Percentiles rank a stretch among this genome's conserved stretches.
Conservation (phyloP, 2,329 filamentous ascomycete species). For the Endoconidiophora polonica region DNA sequence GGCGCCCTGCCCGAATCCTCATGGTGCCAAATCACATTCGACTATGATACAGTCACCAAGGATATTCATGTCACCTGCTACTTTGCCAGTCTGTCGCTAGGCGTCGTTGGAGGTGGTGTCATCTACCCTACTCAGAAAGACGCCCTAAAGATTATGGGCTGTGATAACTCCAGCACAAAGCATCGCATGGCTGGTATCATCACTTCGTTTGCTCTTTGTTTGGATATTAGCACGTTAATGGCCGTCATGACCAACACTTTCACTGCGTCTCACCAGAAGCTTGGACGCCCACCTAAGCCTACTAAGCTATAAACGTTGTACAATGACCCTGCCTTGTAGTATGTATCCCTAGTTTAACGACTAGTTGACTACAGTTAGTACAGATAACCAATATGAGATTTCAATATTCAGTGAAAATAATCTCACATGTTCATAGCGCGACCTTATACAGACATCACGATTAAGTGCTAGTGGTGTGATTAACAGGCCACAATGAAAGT, state of each 20-base stretch:
- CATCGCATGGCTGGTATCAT: constrained; percentile 2
- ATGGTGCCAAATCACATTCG: background rate
- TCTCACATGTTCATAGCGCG: no score
- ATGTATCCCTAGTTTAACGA: no score
- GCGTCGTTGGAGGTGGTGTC: constrained; percentile 1
- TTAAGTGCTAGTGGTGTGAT: no score
- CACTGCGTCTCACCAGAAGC: background rate
- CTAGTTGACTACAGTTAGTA: no score
- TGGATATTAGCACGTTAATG: background rate
- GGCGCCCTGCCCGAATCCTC: background rate
- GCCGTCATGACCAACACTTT: background rate
- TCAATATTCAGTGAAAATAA: no score
- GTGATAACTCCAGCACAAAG: background rate
- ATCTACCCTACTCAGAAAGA: background rate
- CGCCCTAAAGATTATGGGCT: constrained; percentile 6
- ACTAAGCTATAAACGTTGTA: no score
- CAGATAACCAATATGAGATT: no score
- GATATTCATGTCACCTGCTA: background rate
- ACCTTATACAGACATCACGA: no score
- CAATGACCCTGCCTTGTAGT: no score
- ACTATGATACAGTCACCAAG: background rate
- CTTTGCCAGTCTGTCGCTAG: background rate
- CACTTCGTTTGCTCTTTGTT: background rate
- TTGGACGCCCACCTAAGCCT: background rate
- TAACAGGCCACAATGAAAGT: no score